Base-by-base conservation (phyloP, 352 stramenopile species). In the Plasmopara muralis region DNA sequence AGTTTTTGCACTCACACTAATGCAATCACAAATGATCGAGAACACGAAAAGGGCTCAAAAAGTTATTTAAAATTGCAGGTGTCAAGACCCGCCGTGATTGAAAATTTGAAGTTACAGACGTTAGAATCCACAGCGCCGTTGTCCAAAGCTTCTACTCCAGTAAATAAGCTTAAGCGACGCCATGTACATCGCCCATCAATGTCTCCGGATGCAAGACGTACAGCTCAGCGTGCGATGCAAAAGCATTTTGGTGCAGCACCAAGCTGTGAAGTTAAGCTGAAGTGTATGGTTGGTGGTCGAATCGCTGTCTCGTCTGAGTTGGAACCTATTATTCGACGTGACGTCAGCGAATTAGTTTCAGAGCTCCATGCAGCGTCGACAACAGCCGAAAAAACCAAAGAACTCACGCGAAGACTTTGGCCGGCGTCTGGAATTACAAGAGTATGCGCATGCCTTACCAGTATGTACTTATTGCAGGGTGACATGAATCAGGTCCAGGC, bases 401-500 rank as follows among this genome's bases (percentile, higher is more conserved):
- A 80, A 4, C 54, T 91, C 0, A 66, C 80, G 3, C 63, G 67
- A 47, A 60, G 75, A 42, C 53, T 94, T 18, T 94, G 84, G 84
- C 84, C 84, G 16, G 75, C 84, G 8, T 73, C 81, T 12, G 77
- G 74, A 0, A 89, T 94, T 35, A 94, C 84, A n/a, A 57, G 84
- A 39, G 73, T 89, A 10, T 89, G 77, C 20, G 80, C 76, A 16
- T 90, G 76, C 43, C 63, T 93, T 13, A 73, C 74, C 2, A 94
- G 81, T 55, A 60, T 89, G 51, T 86, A 83, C 28, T 57, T 94
- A 31, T 61, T 89, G 9, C 70, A 93, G 58, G 81, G 84, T 0
- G 70, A 91, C 40, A 54, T 94, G 16, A 44, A 39, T 12, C 60
- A 83, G 44, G 79, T 79, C 2, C 67, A 79, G 18, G 37, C 15